These are phyloP conservation scores for Colletotrichum lindemuthianum DNA, from an alignment of 2,329 filamentous ascomycete genomes.

Conservation along the genomic window DNA sequence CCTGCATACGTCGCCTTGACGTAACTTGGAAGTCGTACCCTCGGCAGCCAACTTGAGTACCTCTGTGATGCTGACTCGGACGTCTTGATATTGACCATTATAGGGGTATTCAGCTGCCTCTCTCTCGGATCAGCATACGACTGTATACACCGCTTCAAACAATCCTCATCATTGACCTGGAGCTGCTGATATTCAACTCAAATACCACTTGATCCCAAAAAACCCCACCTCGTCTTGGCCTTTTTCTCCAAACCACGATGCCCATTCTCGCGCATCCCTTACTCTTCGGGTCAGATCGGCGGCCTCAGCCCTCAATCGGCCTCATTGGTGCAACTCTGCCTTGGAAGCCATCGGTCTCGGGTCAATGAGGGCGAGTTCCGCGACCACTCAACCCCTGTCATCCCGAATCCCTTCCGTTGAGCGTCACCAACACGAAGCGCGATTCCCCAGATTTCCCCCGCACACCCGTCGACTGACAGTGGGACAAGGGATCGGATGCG, in stretches of 20 bases:
- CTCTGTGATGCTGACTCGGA: too few relatives aligned
- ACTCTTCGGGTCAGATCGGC: constrained; percentile 19
- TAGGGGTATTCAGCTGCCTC: not conserved
- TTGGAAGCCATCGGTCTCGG: constrained; percentile 9
- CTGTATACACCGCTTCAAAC: not conserved
- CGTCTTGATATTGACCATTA: too few relatives aligned
- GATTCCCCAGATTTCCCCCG: constrained; percentile 33
- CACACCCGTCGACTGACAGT: constrained; percentile 15
- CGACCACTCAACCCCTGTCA: constrained; percentile 2
- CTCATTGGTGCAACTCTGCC: constrained; percentile 26
- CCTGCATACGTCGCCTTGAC: too few relatives aligned
- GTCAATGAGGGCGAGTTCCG: constrained; percentile 18
- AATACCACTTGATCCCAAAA: constrained; percentile 10
- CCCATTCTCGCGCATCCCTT: constrained; percentile 1
- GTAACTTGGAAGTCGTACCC: too few relatives aligned
- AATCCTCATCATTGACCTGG: not conserved
- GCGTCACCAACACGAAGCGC: not conserved
- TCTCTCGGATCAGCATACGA: too few relatives aligned
- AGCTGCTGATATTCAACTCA: constrained; percentile 1
- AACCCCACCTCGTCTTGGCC: constrained; percentile 10
- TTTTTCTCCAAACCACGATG: constrained; percentile 8
- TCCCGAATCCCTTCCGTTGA: not conserved
- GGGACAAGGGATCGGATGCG: constrained; percentile 19
- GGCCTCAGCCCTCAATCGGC: not conserved
- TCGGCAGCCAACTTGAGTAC: too few relatives aligned